Evolutionary conservation across 108 stramenopile species (phyloP), one percentile per base, ranked within the genome.

Genomic region (Schizochytrium sp.): DNA sequence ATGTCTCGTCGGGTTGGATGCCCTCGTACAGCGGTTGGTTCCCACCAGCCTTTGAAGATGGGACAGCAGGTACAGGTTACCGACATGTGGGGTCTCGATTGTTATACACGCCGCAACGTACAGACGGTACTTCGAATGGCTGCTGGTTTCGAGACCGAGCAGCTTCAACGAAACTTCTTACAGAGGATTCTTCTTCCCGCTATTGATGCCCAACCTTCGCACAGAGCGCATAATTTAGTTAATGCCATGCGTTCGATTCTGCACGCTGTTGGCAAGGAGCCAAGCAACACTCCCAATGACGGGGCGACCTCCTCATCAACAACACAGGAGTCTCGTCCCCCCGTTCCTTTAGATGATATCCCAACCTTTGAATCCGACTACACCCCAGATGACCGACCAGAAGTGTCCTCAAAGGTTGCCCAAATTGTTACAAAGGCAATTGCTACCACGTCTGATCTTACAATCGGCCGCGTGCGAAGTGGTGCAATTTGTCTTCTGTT

Each of bases 31-130:
- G 76, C 76, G 15, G 55, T 90, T 12, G 55, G 60, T 61, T 7
- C 42, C 8, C 47, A 46, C 47, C 61, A 19, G 17, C 90, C 88
- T 12, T 28, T 90, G 7, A n/a, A n/a, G 19, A 15, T 90, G 12
- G 83, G 90, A 41, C 7, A 44, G 60, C 60, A 50, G 8, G 56
- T 90, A 19, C 59, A 87, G 88, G 90, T 72, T 1, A 28, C 50
- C 7, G 60, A 87, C 50, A 88, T 88, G 49, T 90, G 90, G 90
- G 90, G 90, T 12, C n/a, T 90, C 42, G 90, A 90, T 46, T 60
- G 90, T 49, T 89, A 90, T 49, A 90, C 90, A 19, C 61, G 88
- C 7, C 53, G 59, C 50, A 90, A 88, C 60, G 56, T 90, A 41
- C 60, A 88, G 28, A 61, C 47, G 0, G 55, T 47, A 8, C 61